These are phyloP conservation scores for Raffaelea arxii DNA, from an alignment of 2,329 filamentous ascomycete genomes.

Conservation along the genomic window DNA sequence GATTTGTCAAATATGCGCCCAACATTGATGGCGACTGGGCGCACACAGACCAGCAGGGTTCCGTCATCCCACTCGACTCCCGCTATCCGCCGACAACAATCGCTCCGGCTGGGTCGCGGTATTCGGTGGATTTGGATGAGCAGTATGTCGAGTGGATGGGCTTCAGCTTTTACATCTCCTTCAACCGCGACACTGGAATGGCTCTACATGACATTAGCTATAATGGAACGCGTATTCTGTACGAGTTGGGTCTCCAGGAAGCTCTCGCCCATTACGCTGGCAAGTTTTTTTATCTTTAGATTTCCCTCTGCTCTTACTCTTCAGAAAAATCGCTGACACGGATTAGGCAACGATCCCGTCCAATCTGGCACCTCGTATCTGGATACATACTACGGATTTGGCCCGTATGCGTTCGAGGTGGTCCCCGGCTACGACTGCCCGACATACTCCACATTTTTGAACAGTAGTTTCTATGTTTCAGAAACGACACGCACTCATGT, in stretches of 20 bases:
- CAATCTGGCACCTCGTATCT: conserved; percentile 35
- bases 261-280: conserved; percentile 43
- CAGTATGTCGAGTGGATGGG: conserved; percentile 42
- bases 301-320: neutral
- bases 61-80: conserved; percentile 23
- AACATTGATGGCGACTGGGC: conserved; percentile 40
- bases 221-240: conserved; percentile 44
- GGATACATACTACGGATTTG: conserved; percentile 38
- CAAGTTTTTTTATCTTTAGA: neutral
- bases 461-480: conserved; percentile 32
- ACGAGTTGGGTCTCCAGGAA: conserved; percentile 46
- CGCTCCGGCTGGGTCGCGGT: conserved; percentile 29
- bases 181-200: conserved; percentile 37
- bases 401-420: conserved; percentile 32
- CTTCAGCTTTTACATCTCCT: conserved; percentile 41
- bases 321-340: too few species aligned
- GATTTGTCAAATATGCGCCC: conserved; percentile 35
- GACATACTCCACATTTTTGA: conserved; percentile 37
- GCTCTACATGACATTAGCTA: conserved; percentile 40
- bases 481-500: conserved; percentile 34
- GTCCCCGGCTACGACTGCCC: conserved; percentile 44
- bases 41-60: conserved; percentile 29
- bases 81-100: conserved; percentile 26
- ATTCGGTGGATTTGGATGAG: conserved; percentile 28
- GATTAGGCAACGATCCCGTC: conserved; percentile 36